Evolutionary conservation across 768 basidiomycete genomes (phyloP).

Genomic region (Termitomyces sp.): DNA sequence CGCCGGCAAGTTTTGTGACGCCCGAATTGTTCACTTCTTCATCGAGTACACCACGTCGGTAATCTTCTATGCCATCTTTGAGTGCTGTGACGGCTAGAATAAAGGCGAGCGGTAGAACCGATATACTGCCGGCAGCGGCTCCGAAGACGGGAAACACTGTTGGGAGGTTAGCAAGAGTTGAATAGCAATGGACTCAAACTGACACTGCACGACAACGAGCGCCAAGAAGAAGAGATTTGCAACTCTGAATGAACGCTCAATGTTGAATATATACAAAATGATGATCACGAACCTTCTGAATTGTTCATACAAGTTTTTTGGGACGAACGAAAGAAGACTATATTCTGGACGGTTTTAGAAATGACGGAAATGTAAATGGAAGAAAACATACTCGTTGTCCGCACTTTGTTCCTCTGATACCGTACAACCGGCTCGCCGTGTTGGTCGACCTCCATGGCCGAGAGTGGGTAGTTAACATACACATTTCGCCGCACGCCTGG

Average conservation of each 20-base stretch:
- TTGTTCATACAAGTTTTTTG: slow-evolving; percentile 93
- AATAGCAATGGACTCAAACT: slow-evolving; percentile 13
- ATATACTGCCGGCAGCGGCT: slow-evolving; percentile 74
- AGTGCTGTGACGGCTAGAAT: slow-evolving; percentile 86
- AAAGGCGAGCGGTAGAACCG: slow-evolving; percentile 82
- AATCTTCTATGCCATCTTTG: slow-evolving; percentile 96
- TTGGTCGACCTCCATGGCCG: slow-evolving; percentile 58
- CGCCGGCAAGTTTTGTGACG: slow-evolving; percentile 77
- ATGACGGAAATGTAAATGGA: not conserved
- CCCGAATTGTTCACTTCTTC: slow-evolving; percentile 95
- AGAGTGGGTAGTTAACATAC: slow-evolving; percentile 72
- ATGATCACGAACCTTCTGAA: slow-evolving; percentile 67
- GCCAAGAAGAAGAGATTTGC: slow-evolving; percentile 92
- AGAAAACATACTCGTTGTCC: slow-evolving; percentile 75
- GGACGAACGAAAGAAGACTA: slow-evolving; percentile 84
- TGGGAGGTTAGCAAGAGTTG: not conserved
- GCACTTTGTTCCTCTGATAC: slow-evolving; percentile 92
- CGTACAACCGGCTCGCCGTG: slow-evolving; percentile 72
- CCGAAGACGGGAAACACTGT: slow-evolving; percentile 90
- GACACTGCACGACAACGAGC: slow-evolving; percentile 77
- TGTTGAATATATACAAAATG: not conserved
- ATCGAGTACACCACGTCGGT: slow-evolving; percentile 81
- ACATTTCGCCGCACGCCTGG: slow-evolving; percentile 63
- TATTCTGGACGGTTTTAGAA: slow-evolving; percentile 54
- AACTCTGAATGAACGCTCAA: slow-evolving; percentile 38